Base-by-base conservation (phyloP, 2,329 filamentous ascomycete species). In the Teratosphaeriaceae sp. region DNA sequence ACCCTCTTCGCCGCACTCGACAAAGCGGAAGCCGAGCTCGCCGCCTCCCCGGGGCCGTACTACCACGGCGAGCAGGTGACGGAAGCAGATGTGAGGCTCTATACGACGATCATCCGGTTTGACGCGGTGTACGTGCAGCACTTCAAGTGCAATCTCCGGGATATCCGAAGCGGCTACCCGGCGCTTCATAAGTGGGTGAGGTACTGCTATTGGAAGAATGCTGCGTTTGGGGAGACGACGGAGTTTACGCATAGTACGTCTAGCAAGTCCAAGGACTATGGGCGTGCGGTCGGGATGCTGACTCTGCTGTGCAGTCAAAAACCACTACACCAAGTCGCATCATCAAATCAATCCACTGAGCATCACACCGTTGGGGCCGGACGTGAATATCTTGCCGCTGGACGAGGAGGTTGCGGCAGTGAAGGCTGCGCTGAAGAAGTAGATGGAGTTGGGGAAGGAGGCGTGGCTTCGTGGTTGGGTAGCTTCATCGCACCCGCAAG, bases 221-320 rank as follows among this genome's bases (percentile, higher is more conserved):
- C 80, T 0, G 88, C 87, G 2, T 96, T 94, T 69, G 71, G 72
- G 50, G 78, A 85, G 40, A 92, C 88, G 48, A 94, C 89, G 18
- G 78, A 96, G 65, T 95, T 94, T 63, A 79, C 94, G 64, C 92
- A 98, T 68, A 97, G 97, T 71, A 96, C 75, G 24, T 27, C 3
- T 12, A 16, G 2, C 31, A 78, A 82, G 56, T 82, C 82, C 60
- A 81, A 78, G 2, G 79, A 78, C 68, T 23, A 34, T 12, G 3
- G 11, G 22, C 12, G 20, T 5, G 16, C 6, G 19, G 15, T 38
- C 20, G 12, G 9, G 5, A 21, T 8, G 20, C 15, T 20, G 15
- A 36, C 15, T 6, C 15, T 20, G 20, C 5, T 9, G 16, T 20
- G 16, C 36, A 39, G 37, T 39, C 33, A 43, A 24, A 78, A 84